Base-by-base conservation (phyloP, 176 grass and related monocot species). In the Luzula sylvatica region DNA sequence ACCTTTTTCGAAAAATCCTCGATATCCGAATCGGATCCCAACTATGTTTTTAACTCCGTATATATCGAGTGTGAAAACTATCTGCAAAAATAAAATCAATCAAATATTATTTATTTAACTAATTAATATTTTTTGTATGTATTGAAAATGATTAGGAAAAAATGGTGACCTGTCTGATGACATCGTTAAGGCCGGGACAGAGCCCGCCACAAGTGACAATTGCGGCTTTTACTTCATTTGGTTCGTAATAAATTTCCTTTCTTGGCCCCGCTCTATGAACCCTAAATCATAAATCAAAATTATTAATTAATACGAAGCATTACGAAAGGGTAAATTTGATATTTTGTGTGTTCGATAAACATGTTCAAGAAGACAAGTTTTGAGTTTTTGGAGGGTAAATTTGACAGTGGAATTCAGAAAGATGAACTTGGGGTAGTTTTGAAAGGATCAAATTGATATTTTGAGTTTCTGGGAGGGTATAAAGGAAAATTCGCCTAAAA, bases 141-240 rank as follows among this genome's bases (percentile, higher is more conserved):
- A 35, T 35, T 35, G 9, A 35, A 35, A 7, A 35, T 35, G 9
- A 35, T 35, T 35, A 35, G 30, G 9, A 35, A 35, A 35, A 35
- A 9, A 35, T 35, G 30, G 9, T 35, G 67, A 95, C 89, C 77
- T 95, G 89, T 65, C 89, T 74, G 61, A 88, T 88, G 66, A 88
- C 89, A 85, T 95, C 89, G 63, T 95, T 95, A 69, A 95, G 76
- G 72, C 89, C 89, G 25, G 89, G 89, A 55, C 83, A 88, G 47
- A 95, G 83, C 22, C 89, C 89, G 53, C 89, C 89, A 70, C 89
- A 95, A 15, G 80, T 95, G 74, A 95, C 89, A 67, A 95, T 88
- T 67, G 76, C 89, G 32, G 89, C 83, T 75, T 95, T 95, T 79
- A 95, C 89, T 82, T 88, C 83, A 32, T 73, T 48, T 7, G 89